A percentile compares a stretch with the other conserved stretches of the same genome.
phyloP scores from a whole-genome alignment of 164 flowering plant species.

The Annona squamosa region DNA sequence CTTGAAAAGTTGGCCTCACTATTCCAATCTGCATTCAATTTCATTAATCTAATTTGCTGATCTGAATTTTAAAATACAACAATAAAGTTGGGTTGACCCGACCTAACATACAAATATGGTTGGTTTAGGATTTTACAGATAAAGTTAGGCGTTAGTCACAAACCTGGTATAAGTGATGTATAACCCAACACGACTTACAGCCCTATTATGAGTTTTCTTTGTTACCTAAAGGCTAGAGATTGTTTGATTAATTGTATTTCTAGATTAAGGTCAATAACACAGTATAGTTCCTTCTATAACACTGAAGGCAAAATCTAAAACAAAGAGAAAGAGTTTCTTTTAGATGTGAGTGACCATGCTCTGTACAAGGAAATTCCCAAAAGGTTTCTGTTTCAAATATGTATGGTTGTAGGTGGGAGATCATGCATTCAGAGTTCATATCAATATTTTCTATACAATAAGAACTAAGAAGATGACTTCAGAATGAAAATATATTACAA shows the following conservation, averaged over 20 bases:
- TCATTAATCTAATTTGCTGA: too few species aligned
- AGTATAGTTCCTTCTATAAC: not conserved
- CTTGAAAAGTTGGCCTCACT: too few species aligned
- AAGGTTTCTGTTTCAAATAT: not conserved
- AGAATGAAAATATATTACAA: not conserved
- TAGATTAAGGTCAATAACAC: not conserved
- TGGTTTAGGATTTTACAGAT: too few species aligned
- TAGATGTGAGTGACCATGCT: not conserved
- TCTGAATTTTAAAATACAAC: too few species aligned
- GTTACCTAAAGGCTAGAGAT: not conserved
- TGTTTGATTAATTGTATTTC: not conserved
- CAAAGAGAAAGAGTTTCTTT: not conserved
- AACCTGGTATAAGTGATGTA: too few species aligned
- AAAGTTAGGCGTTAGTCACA: too few species aligned
- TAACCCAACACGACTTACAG: not conserved
- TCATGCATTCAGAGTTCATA: not conserved
- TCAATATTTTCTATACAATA: not conserved
- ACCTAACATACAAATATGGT: too few species aligned
- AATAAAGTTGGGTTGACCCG: too few species aligned
- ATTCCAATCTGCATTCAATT: too few species aligned
- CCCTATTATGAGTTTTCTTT: not conserved
- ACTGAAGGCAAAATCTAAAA: not conserved
- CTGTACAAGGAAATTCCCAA: not conserved
- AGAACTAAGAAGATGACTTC: not conserved
- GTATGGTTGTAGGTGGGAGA: not conserved